Evolutionary conservation across 2,329 filamentous ascomycete species (phyloP).

Genomic region (Penicillium capsulatum): DNA sequence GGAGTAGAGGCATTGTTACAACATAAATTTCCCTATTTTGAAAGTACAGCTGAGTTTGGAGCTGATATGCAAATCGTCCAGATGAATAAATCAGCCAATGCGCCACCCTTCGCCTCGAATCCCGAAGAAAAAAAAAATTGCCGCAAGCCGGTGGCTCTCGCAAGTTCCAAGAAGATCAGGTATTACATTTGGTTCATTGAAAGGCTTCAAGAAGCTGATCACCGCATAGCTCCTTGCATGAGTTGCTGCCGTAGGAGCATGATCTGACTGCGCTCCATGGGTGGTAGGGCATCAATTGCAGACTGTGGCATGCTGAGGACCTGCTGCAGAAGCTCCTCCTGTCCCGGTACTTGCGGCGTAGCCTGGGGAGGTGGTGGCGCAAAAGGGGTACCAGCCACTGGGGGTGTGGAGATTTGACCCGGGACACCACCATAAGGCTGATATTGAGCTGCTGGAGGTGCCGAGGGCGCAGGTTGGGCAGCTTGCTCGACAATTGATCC

Average conservation of each 20-base stretch:
- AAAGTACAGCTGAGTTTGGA: constrained; percentile 1
- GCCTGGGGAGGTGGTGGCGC: constrained; percentile 43
- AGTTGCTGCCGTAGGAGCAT: constrained; percentile 68
- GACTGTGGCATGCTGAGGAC: constrained; percentile 76
- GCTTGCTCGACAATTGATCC: constrained; percentile 70
- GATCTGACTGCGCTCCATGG: constrained; percentile 72
- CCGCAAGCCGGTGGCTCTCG: neutral
- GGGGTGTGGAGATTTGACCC: constrained; percentile 52
- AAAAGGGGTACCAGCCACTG: constrained; percentile 42
- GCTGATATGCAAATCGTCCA: constrained; percentile 1
- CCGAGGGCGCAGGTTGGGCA: constrained; percentile 41
- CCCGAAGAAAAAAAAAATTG: neutral
- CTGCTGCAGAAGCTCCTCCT: constrained; percentile 72
- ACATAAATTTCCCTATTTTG: neutral
- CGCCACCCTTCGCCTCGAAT: constrained; percentile 7
- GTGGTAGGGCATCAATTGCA: constrained; percentile 73
- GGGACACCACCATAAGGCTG: constrained; percentile 37
- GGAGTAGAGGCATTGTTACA: too few relatives aligned
- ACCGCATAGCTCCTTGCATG: constrained; percentile 41
- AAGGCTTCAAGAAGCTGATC: constrained; percentile 2
- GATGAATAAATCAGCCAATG: constrained; percentile 1
- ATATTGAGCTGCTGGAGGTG: constrained; percentile 38
- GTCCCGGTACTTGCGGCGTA: constrained; percentile 51
- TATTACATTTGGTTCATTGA: neutral
- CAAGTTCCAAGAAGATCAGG: neutral